A percentile compares a stretch with the other conserved stretches of the same genome.
Evolutionary conservation across 495 filamentous ascomycete genomes (phyloP).

Genomic region (Lasiosphaeris hirsuta): DNA sequence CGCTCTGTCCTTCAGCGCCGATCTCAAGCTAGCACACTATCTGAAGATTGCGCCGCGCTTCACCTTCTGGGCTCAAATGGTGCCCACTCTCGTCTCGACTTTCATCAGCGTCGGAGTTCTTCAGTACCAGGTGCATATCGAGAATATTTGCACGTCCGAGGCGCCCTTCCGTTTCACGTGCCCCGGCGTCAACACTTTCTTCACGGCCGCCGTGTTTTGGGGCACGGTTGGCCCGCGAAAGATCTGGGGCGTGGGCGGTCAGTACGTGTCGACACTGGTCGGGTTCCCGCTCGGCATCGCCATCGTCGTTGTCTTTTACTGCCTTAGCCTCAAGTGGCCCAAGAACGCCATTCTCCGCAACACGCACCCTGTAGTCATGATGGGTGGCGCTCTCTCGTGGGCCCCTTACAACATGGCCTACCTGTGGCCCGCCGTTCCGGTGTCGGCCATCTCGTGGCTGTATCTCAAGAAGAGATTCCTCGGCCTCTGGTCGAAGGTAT

Average conservation of each 20-base stretch:
- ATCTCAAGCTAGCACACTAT: slow-evolving; percentile 46
- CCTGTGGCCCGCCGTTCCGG: slow-evolving; percentile 39
- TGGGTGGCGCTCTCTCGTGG: slow-evolving; percentile 33
- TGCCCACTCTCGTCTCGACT: slow-evolving; percentile 38
- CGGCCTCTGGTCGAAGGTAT: slow-evolving; percentile 41
- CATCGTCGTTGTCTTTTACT: slow-evolving; percentile 30
- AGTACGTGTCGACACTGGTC: slow-evolving; percentile 34
- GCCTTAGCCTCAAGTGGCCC: slow-evolving; percentile 30
- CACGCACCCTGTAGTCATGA: slow-evolving; percentile 39
- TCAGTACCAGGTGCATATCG: slow-evolving; percentile 40
- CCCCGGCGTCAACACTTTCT: slow-evolving; percentile 42
- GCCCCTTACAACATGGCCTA: slow-evolving; percentile 39
- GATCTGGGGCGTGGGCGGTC: slow-evolving; percentile 38
- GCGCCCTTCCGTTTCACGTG: slow-evolving; percentile 41
- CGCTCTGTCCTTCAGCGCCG: slow-evolving; percentile 35
- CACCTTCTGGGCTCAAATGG: slow-evolving; percentile 44
- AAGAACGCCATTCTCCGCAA: slow-evolving; percentile 32
- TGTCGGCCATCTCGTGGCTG: slow-evolving; percentile 37
- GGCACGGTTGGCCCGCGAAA: slow-evolving; percentile 44
- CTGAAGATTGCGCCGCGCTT: slow-evolving; percentile 41
- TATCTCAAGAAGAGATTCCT: slow-evolving; percentile 35
- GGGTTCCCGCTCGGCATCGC: slow-evolving; percentile 39
- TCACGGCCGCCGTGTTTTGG: slow-evolving; percentile 45
- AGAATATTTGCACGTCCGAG: slow-evolving; percentile 35
- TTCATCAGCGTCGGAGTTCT: slow-evolving; percentile 40